Evolutionary conservation across 2,329 filamentous ascomycete species (phyloP).

Genomic region (Hypoxylon sp.): DNA sequence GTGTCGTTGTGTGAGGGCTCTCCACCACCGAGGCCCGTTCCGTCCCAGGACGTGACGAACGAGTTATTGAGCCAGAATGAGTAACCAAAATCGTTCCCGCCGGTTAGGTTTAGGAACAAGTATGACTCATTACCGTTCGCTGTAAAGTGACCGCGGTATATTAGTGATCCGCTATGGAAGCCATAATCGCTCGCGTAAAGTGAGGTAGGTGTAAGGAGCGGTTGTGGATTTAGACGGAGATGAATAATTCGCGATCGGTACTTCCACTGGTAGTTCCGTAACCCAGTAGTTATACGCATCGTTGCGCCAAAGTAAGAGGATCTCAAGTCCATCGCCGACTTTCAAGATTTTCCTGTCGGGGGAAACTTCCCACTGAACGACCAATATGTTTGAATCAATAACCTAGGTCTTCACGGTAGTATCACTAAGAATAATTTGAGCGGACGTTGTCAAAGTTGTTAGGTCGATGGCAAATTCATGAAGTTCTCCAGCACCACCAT

Average conservation of each 20-base stretch:
- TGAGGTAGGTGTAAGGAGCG: constrained; percentile 73
- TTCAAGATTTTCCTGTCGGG: constrained; percentile 67
- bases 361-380: constrained; percentile 66
- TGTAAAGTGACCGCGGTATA: constrained; percentile 80
- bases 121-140: constrained; percentile 72
- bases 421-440: constrained; percentile 27
- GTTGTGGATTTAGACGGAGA: constrained; percentile 62
- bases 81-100: constrained; percentile 77
- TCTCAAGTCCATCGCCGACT: constrained; percentile 63
- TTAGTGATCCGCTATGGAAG: constrained; percentile 76
- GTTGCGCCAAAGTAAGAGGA: constrained; percentile 73
- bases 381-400: constrained; percentile 26
- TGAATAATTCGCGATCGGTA: constrained; percentile 53
- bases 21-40: constrained; percentile 62
- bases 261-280: constrained; percentile 65
- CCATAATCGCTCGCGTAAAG: constrained; percentile 82
- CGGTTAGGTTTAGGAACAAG: constrained; percentile 73
- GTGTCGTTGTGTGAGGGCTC: constrained; percentile 60
- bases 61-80: constrained; percentile 76
- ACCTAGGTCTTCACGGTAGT: constrained; percentile 43
- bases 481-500: constrained; percentile 72
- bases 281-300: constrained; percentile 80
- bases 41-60: constrained; percentile 76
- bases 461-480: constrained; percentile 72
- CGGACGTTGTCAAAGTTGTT: constrained; percentile 25